phyloP scores from a whole-genome alignment of 441 rosid species.

The Kokia cookei region DNA sequence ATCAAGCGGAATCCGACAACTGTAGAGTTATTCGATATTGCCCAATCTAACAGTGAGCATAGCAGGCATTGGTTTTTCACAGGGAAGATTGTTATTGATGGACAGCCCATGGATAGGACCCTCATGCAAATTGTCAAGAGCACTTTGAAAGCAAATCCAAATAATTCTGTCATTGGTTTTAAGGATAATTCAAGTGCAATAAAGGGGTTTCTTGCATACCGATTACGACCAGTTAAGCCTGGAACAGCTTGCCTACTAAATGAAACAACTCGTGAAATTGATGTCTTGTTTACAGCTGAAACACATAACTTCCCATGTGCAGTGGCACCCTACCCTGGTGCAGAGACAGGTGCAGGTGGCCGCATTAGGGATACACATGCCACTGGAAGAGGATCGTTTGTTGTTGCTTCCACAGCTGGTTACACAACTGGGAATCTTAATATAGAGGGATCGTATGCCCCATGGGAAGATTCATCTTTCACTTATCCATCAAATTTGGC shows the following conservation, averaged over 20 bases:
- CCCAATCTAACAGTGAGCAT: conserved; percentile 94
- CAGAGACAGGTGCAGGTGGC: conserved; percentile 98
- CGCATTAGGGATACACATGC: conserved; percentile 97
- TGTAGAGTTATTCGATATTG: conserved; percentile 90
- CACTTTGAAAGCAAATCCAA: conserved; percentile 76
- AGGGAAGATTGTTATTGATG: conserved; percentile 84
- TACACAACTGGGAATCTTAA: conserved; percentile 86
- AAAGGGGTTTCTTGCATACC: conserved; percentile 68
- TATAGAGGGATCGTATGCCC: conserved; percentile 76
- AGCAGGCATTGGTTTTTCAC: conserved; percentile 96
- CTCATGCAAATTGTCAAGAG: conserved; percentile 96
- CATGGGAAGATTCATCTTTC: conserved; percentile 87
- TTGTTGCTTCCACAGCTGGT: conserved; percentile 84
- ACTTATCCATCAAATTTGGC: conserved; percentile 78
- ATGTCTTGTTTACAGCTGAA: conserved; percentile 88
- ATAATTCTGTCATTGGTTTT: conserved; percentile 87
- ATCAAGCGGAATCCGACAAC: conserved; percentile 80
- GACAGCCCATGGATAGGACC: conserved; percentile 67
- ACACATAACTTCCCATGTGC: conserved; percentile 99
- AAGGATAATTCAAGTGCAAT: conserved; percentile 96
- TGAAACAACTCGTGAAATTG: conserved; percentile 46
- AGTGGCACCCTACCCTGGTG: conserved; percentile 98
- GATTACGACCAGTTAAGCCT: conserved; percentile 68
- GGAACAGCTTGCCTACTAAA: conserved; percentile 58
- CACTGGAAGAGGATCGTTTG: conserved; percentile 91